Percentiles rank a stretch among this genome's conserved stretches.
These are phyloP conservation scores for Cinnamomum chago DNA, from an alignment of 164 flowering plant genomes.

Conservation along the genomic window DNA sequence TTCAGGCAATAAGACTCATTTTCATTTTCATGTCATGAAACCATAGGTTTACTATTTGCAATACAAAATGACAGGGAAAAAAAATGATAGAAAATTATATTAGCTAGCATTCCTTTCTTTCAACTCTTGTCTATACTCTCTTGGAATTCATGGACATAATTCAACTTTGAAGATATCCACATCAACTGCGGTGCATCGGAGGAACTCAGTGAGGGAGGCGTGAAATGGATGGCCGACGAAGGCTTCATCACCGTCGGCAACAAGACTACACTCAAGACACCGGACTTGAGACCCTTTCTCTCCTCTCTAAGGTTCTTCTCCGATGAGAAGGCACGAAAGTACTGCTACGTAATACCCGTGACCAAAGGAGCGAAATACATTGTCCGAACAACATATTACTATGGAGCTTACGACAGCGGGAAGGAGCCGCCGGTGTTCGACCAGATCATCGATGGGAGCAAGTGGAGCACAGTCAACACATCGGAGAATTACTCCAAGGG, in stretches of 20 bases:
- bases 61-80: not conserved
- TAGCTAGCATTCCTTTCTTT: not conserved
- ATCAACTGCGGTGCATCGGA: conserved; percentile 57
- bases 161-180: conserved; percentile 35
- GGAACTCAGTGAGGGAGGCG: conserved; percentile 17
- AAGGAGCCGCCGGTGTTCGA: conserved; percentile 79
- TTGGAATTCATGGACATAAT: not conserved
- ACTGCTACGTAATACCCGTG: conserved; percentile 66
- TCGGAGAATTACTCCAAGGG: conserved; percentile 64
- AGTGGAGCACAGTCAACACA: conserved; percentile 78
- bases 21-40: not conserved
- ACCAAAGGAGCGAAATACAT: conserved; percentile 57
- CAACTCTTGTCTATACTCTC: not conserved
- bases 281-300: conserved; percentile 40
- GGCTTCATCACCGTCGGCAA: conserved; percentile 54
- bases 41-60: not conserved
- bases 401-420: conserved; percentile 90
- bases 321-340: conserved; percentile 40
- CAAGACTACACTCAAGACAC: conserved; percentile 32
- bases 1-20: not conserved
- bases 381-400: conserved; percentile 65
- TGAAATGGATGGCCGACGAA: conserved; percentile 55
- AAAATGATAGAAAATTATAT: not conserved
- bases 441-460: conserved; percentile 82
- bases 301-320: conserved; percentile 68